Base-by-base conservation (phyloP, 805 yeast species). In the Lachancea sp. region DNA sequence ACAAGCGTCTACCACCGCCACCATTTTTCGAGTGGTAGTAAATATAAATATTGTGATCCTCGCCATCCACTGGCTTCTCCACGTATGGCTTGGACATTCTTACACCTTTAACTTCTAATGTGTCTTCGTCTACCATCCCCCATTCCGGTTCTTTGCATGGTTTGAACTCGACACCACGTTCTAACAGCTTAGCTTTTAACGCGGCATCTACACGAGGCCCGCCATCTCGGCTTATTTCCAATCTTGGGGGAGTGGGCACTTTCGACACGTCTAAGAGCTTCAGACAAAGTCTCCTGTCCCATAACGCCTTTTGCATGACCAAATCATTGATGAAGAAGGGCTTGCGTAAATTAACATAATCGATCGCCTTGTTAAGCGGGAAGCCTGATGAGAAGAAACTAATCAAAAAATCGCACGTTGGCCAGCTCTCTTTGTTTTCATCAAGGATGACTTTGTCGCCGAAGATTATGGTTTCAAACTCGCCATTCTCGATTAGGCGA, bases 51-150 rank as follows among this genome's bases (percentile, higher is more conserved):
- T 92, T 92, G 64, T 92, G 99, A 63, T 92, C 96, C 64, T 92
- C 99, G 40, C 99, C 99, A 62, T 92, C 96, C 3, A 89, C 97
- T 1, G 99, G 99, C 52, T 92, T 92, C 61, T 92, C 99, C 24
- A 92, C 98, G 70, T 80, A 92, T 5, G 99, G 99, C 59, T 92
- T 92, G 29, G 69, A 71, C 67, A 92, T 67, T 7, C 68, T 67
- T 52, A 75, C 62, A 7, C 94, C 96, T 50, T 83, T 76, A 17
- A 84, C 92, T 45, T 73, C 74, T 33, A 83, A 68, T 2, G 96
- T 80, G 45, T 90, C 94, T 40, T 83, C 92, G 58, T 86, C 94
- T 20, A 83, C 64, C 97, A 92, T 87, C 49, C 72, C 72, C 90
- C 95, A 87, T 8, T 63, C 59, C 0, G 95, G 92, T 59, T 86